Conservation (phyloP, 176 grass and related monocot species). For the Eragrostis curvula region DNA sequence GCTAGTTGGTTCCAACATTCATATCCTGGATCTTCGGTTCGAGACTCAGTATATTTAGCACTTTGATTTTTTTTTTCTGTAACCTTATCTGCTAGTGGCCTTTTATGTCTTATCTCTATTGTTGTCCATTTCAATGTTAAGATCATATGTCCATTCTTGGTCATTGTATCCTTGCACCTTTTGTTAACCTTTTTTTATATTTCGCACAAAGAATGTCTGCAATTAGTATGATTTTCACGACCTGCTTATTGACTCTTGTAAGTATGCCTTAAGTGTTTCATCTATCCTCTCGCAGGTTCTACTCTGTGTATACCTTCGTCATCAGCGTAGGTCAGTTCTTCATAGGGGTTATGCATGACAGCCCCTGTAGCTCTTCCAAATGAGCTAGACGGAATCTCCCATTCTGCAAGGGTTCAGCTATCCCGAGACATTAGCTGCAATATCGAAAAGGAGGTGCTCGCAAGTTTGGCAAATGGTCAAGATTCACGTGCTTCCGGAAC, state of each 20-base stretch:
- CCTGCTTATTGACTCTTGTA: neutral
- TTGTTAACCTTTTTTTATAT: neutral
- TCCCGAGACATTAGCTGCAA: slow-evolving; percentile 59
- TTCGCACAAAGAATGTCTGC: neutral
- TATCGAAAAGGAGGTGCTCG: slow-evolving; percentile 49
- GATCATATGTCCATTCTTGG: neutral
- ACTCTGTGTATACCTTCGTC: neutral
- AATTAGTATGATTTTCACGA: neutral
- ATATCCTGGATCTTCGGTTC: neutral
- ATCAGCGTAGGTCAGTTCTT: neutral
- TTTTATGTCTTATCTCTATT: neutral
- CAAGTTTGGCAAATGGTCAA: slow-evolving; percentile 53
- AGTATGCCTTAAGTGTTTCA: slow-evolving; percentile 18
- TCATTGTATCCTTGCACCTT: neutral
- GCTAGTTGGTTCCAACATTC: neutral
- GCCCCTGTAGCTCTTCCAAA: slow-evolving; percentile 62
- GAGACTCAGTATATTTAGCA: neutral
- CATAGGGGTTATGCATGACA: slow-evolving; percentile 77
- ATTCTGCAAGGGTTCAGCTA: slow-evolving; percentile 54
- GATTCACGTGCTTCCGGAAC: slow-evolving; percentile 48
- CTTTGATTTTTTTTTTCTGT: neutral
- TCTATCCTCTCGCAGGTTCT: slow-evolving; percentile 33
- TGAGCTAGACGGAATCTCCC: slow-evolving; percentile 54
- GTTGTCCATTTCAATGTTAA: neutral
- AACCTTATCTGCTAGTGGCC: neutral